phyloP scores from a whole-genome alignment of 495 filamentous ascomycete genomes.

The Cryomyces minteri region DNA sequence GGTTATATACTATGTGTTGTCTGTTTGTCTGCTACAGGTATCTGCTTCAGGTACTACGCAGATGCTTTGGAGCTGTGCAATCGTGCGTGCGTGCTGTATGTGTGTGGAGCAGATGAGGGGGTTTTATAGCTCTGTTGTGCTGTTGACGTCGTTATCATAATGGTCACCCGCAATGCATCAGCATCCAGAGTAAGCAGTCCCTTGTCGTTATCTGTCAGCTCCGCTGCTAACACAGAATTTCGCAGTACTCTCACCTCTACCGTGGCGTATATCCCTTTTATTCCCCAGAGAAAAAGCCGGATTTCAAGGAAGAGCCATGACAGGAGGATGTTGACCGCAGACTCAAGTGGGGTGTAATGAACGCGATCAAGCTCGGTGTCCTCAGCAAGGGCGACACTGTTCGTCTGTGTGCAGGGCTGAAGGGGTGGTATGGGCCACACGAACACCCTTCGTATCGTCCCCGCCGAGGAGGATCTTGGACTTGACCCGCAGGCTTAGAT shows the following conservation, averaged over 20 bases:
- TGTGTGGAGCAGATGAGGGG: no score
- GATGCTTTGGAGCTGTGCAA: no score
- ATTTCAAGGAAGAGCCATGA: slow-evolving; percentile 79
- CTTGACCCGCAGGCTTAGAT: slow-evolving; percentile 18
- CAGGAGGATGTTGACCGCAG: slow-evolving; percentile 96
- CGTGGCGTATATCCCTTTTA: slow-evolving; percentile 95
- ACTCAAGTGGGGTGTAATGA: slow-evolving; percentile 81
- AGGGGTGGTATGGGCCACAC: slow-evolving; percentile 94
- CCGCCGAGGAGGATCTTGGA: slow-evolving; percentile 22
- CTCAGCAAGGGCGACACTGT: slow-evolving; percentile 63
- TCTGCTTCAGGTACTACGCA: no score
- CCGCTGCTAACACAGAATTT: background rate
- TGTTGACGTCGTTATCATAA: no score
- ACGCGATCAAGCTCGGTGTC: slow-evolving; percentile 69
- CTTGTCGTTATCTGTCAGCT: no score
- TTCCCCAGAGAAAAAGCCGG: slow-evolving; percentile 81
- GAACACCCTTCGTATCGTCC: slow-evolving; percentile 48
- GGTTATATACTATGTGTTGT: no score
- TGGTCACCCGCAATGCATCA: slow-evolving; percentile 75
- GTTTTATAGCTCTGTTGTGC: no score
- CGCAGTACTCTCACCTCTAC: slow-evolving; percentile 75
- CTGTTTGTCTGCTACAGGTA: no score
- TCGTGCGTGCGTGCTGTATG: no score
- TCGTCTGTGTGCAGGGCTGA: slow-evolving; percentile 97
- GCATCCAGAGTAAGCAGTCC: slow-evolving; percentile 65